phyloP scores from a whole-genome alignment of 2,329 filamentous ascomycete genomes.

The Aspergillus tamarii region DNA sequence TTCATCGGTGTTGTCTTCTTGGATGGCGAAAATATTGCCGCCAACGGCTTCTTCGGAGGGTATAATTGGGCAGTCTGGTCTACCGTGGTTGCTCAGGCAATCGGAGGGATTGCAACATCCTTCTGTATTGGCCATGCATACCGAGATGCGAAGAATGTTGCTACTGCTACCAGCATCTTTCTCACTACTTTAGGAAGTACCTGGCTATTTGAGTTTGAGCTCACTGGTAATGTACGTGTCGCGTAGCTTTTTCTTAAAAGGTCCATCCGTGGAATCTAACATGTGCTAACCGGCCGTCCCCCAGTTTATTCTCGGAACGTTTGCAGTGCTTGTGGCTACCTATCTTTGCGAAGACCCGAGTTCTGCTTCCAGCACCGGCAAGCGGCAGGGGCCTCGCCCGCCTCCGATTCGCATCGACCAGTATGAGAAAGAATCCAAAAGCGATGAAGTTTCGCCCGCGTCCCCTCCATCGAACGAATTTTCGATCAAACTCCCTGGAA shows the following conservation, averaged over 20 bases:
- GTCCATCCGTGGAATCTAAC: neutral
- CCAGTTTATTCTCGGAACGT: slow-evolving; percentile 81
- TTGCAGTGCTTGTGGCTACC: slow-evolving; percentile 76
- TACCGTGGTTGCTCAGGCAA: slow-evolving; percentile 78
- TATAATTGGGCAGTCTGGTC: slow-evolving; percentile 93
- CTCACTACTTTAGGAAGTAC: slow-evolving; percentile 84
- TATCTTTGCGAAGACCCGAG: slow-evolving; percentile 76
- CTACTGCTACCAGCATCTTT: slow-evolving; percentile 88
- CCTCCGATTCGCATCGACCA: slow-evolving; percentile 62
- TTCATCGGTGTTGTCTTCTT: slow-evolving; percentile 84
- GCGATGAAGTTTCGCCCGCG: slow-evolving; percentile 36
- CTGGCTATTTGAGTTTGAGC: slow-evolving; percentile 78
- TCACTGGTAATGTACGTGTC: slow-evolving; percentile 70
- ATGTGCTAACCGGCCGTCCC: neutral
- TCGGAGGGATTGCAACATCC: slow-evolving; percentile 81
- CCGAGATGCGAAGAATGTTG: slow-evolving; percentile 92
- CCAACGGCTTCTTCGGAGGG: slow-evolving; percentile 88
- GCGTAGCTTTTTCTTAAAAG: neutral
- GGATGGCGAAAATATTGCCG: slow-evolving; percentile 80
- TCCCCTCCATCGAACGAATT: slow-evolving; percentile 46
- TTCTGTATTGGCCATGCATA: slow-evolving; percentile 81
- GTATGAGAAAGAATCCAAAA: slow-evolving; percentile 75
- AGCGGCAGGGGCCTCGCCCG: slow-evolving; percentile 56
- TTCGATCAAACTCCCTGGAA: slow-evolving; percentile 50
- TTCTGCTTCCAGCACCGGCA: slow-evolving; percentile 22